Percentiles rank a stretch among this genome's conserved stretches.
phyloP scores from a whole-genome alignment of 2,329 filamentous ascomycete species.

The Trichophyton equinum region DNA sequence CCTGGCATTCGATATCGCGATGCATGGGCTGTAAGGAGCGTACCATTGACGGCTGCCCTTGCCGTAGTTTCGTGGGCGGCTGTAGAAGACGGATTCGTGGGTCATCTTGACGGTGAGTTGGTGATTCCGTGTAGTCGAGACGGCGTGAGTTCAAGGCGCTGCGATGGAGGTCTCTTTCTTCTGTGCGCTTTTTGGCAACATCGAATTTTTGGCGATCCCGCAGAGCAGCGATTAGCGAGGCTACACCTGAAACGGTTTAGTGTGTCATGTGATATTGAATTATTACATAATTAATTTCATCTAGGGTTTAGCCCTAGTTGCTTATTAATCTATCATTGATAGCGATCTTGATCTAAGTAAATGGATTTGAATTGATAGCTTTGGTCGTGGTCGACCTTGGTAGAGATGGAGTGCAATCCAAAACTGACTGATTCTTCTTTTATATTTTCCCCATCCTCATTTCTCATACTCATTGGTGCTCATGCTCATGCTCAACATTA shows the following conservation, averaged over 20 bases:
- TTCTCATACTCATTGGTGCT: neutral
- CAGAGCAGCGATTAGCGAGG: neutral
- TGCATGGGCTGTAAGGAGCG: constrained; percentile 24
- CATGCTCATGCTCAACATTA: neutral
- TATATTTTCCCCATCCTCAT: neutral
- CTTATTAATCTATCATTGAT: neutral
- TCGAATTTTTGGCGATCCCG: neutral
- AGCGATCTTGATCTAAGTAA: neutral
- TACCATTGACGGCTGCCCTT: constrained; percentile 94
- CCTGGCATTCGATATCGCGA: neutral
- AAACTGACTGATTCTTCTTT: neutral
- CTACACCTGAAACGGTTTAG: neutral
- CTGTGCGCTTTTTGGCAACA: neutral
- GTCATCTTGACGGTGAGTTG: constrained; percentile 45
- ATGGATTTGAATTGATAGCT: no score
- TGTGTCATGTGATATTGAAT: neutral
- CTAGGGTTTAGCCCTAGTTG: neutral
- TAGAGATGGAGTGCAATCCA: neutral
- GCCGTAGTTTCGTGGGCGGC: constrained; percentile 90
- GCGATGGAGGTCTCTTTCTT: neutral
- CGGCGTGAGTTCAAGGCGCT: constrained; percentile 1
- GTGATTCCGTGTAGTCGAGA: neutral
- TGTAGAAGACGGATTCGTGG: constrained; percentile 99
- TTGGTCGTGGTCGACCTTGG: no score
- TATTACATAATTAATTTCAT: neutral